These are phyloP conservation scores for Phytophthora multivora DNA, from an alignment of 352 stramenopile species.

Conservation along the genomic window DNA sequence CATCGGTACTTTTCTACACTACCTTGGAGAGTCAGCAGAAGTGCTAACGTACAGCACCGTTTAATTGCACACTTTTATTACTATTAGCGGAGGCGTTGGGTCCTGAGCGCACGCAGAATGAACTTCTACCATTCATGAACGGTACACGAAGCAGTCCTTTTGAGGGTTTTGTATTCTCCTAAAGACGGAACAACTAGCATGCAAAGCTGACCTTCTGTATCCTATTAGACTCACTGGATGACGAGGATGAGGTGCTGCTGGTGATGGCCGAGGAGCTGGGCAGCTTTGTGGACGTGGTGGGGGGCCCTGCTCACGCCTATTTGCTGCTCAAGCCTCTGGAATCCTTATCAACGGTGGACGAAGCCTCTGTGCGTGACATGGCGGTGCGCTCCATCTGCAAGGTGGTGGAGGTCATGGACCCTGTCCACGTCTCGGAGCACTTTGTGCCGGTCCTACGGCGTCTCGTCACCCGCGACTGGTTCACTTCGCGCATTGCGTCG, in stretches of 20 bases:
- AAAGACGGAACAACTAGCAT: not conserved
- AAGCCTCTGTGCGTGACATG: slow-evolving; percentile 94
- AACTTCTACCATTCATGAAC: slow-evolving; percentile 98
- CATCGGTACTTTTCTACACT: slow-evolving; percentile 66
- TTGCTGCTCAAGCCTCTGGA: slow-evolving; percentile 96
- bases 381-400: slow-evolving; percentile 90
- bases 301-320: slow-evolving; percentile 86
- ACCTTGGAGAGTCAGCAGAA: no score
- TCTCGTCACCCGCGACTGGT: slow-evolving; percentile 96
- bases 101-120: slow-evolving; percentile 88
- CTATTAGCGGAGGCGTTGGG: slow-evolving; percentile 86
- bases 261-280: slow-evolving; percentile 94
- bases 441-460: slow-evolving; percentile 94
- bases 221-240: slow-evolving; percentile 93
- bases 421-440: slow-evolving; percentile 86
- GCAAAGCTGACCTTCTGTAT: slow-evolving; percentile 9
- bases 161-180: not conserved
- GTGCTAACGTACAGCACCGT: slow-evolving; percentile 11
- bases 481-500: slow-evolving; percentile 86
- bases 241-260: slow-evolving; percentile 97
- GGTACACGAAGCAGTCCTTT: slow-evolving; percentile 41
- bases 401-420: slow-evolving; percentile 87
- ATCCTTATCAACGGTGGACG: slow-evolving; percentile 92
- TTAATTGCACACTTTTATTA: slow-evolving; percentile 2
- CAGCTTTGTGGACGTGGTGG: slow-evolving; percentile 91